Base-by-base conservation (phyloP, 2,329 filamentous ascomycete species). In the Pestalotiopsis sp. region DNA sequence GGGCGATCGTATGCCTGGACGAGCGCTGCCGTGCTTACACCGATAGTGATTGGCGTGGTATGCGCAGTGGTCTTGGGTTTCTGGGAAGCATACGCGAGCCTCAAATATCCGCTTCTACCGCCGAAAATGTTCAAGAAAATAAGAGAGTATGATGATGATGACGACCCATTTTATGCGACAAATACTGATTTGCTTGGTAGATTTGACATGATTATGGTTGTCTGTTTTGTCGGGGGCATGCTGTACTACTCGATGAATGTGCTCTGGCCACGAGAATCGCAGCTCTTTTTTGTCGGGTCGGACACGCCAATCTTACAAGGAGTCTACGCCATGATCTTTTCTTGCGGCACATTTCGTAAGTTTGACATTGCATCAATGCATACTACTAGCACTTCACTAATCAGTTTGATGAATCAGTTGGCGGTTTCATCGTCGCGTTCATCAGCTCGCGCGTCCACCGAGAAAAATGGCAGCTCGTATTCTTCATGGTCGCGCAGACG, bases 401-500 rank as follows among this genome's bases (percentile, higher is more conserved):
- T 2, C 6, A 36, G 9, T 36, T 23, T 14, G 9, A 3, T 27
- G 1, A 20, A 13, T 7, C 12, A 63, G 60, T 63, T 14, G 77
- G 76, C 20, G 77, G 74, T 41, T 73, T 77, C n/a, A 68, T 76
- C 23, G 73, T 75, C 9, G 68, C 73, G 59, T 72, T 78, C 49
- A 70, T 79, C 68, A 76, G 77, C 64, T 73, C 74, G 12, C 71
- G 73, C 57, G 67, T 81, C 4, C 75, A 77, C 45, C 76, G 80
- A 60, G 78, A 82, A 52, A 75, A 77, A 25, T 80, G 77, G 78
- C 80, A 82, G 70, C 73, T 82, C 4, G 71, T 80, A 7, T 70
- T 57, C n/a, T 76, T 78, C 69, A 78, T 77, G 5, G 70, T 76
- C 4, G 66, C 74, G 0, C 77, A 81, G 68, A 82, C 80, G 0